These are phyloP conservation scores for Hysterium pulicare DNA, from an alignment of 2,329 filamentous ascomycete genomes.

Conservation along the genomic window DNA sequence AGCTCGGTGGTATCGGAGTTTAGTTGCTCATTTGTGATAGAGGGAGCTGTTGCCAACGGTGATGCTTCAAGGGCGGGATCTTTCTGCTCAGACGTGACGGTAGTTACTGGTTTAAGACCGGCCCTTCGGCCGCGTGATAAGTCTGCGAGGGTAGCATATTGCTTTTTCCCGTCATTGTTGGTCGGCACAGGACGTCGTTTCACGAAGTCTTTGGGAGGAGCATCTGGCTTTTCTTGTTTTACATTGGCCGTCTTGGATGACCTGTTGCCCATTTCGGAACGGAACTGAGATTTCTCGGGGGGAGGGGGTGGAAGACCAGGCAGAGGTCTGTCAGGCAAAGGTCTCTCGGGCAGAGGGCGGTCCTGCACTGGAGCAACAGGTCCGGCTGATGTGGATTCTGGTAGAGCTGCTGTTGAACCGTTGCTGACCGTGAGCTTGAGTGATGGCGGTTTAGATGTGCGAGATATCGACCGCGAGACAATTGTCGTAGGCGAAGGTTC, in stretches of 20 bases:
- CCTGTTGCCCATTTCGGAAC: constrained; percentile 18
- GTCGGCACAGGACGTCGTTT: constrained; percentile 2
- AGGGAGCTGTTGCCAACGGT: not conserved
- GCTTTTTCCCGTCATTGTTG: not conserved
- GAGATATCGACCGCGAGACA: constrained; percentile 30
- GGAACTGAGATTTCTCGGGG: constrained; percentile 28
- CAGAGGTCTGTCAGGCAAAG: constrained; percentile 21
- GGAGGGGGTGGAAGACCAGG: constrained; percentile 27
- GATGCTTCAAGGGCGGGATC: not conserved
- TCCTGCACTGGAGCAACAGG: not conserved
- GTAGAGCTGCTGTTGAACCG: constrained; percentile 35
- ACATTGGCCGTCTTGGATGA: constrained; percentile 14
- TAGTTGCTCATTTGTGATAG: not conserved
- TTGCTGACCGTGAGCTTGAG: constrained; percentile 34
- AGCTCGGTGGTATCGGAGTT: not conserved
- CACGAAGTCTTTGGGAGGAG: not conserved
- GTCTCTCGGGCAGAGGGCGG: not conserved
- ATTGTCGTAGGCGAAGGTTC: constrained; percentile 23
- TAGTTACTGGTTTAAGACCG: not conserved
- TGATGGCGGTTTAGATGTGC: constrained; percentile 32
- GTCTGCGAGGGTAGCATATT: constrained; percentile 2
- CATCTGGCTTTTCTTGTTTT: not conserved
- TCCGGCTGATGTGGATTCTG: constrained; percentile 6
- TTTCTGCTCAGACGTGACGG: too few relatives aligned
- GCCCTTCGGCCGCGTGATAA: not conserved